phyloP scores from a whole-genome alignment of 345 rosid genomes.

The Psidium guajava region DNA sequence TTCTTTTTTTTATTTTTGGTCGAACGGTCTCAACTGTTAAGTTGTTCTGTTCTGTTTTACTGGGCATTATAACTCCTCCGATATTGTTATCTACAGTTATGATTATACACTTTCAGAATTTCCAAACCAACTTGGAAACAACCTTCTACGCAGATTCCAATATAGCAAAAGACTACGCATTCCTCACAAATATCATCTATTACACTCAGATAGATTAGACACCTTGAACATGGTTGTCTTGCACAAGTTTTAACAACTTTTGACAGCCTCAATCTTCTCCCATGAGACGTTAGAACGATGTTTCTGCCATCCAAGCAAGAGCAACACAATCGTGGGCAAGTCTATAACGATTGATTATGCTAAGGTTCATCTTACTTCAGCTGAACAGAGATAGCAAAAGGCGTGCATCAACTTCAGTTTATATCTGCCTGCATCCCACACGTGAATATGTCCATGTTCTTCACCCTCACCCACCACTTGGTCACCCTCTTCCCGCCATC shows the following conservation, averaged over 20 bases:
- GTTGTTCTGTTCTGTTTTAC: too few relatives aligned
- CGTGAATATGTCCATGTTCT: slow-evolving; percentile 18
- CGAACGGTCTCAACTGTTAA: too few relatives aligned
- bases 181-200: background rate
- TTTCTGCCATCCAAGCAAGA: background rate
- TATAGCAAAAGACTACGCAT: background rate
- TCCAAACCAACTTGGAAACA: background rate
- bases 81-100: background rate
- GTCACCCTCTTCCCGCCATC: background rate
- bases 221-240: background rate
- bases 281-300: background rate
- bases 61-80: background rate
- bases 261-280: background rate
- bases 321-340: background rate
- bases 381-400: background rate
- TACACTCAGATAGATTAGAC: background rate
- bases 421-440: slow-evolving; percentile 6
- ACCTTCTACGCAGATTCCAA: background rate
- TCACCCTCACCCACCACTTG: slow-evolving; percentile 30
- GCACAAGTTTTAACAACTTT: background rate
- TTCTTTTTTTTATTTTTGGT: too few relatives aligned
- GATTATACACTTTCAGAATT: background rate
- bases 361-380: background rate
- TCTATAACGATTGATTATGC: background rate
- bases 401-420: background rate